phyloP scores from a whole-genome alignment of 768 basidiomycete genomes.

The Cystoderma amianthinum region DNA sequence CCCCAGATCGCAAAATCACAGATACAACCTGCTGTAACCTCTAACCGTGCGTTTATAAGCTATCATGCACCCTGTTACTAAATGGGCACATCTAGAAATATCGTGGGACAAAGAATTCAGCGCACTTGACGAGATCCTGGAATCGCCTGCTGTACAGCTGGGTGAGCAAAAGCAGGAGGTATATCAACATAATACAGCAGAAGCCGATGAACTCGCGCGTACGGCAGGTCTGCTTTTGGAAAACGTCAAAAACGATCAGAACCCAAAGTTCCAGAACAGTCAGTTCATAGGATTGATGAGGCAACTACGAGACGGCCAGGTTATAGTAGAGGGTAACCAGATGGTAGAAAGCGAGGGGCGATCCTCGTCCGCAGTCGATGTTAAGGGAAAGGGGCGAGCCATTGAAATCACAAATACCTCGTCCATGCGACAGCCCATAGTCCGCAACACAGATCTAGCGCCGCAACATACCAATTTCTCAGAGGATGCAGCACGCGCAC shows the following conservation, averaged over 20 bases:
- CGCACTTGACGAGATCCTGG: slow-evolving; percentile 41
- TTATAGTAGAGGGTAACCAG: slow-evolving; percentile 72
- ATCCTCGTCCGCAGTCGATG: slow-evolving; percentile 22
- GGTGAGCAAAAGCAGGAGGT: slow-evolving; percentile 12
- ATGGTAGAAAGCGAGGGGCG: slow-evolving; percentile 55
- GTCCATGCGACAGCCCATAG: not conserved
- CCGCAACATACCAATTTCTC: not conserved
- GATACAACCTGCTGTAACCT: slow-evolving; percentile 18
- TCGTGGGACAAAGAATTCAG: slow-evolving; percentile 65
- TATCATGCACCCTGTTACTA: not conserved
- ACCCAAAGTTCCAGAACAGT: slow-evolving; percentile 82
- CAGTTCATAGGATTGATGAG: slow-evolving; percentile 83
- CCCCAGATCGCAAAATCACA: slow-evolving; percentile 19
- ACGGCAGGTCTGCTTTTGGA: slow-evolving; percentile 77
- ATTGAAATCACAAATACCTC: slow-evolving; percentile 11
- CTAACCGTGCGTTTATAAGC: slow-evolving; percentile 32
- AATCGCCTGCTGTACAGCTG: slow-evolving; percentile 14
- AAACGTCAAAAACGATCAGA: slow-evolving; percentile 66
- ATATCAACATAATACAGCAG: slow-evolving; percentile 15
- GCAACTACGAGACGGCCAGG: slow-evolving; percentile 71
- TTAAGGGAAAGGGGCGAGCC: slow-evolving; percentile 68
- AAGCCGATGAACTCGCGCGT: slow-evolving; percentile 69
- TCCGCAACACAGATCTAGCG: no score
- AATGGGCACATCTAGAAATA: slow-evolving; percentile 20
- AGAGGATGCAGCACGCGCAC: not conserved